Evolutionary conservation across 2,329 filamentous ascomycete genomes (phyloP).

Genomic region (Penicillium sp.): DNA sequence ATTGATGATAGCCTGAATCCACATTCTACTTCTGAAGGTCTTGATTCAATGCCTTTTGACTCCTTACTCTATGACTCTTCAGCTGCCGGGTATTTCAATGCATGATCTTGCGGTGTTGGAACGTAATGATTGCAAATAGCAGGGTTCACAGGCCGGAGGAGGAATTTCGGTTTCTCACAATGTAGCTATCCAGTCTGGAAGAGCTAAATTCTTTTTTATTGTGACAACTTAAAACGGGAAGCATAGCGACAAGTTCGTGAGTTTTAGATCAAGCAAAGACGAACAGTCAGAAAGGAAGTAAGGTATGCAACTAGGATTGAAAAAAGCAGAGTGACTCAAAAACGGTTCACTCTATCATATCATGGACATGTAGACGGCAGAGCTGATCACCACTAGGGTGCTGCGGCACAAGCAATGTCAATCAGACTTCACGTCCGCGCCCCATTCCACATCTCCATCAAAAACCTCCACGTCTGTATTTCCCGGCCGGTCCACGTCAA

Average conservation of each 20-base stretch:
- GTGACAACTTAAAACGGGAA: too few species aligned
- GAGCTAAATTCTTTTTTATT: too few species aligned
- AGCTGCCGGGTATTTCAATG: not conserved
- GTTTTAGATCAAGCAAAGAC: too few species aligned
- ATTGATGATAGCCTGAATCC: not conserved
- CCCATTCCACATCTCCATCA: not conserved
- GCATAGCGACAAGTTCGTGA: too few species aligned
- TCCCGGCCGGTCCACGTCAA: slow-evolving; percentile 18
- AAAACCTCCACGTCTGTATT: slow-evolving; percentile 2
- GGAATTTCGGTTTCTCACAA: not conserved
- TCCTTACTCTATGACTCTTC: not conserved
- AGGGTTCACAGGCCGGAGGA: too few species aligned
- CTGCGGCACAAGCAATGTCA: not conserved
- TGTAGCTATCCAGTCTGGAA: too few species aligned
- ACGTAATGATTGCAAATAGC: not conserved
- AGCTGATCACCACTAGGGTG: not conserved
- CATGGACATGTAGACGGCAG: too few species aligned
- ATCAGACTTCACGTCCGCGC: not conserved
- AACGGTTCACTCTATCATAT: too few species aligned
- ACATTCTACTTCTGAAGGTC: not conserved
- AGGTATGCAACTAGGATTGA: too few species aligned
- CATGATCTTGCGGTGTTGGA: not conserved
- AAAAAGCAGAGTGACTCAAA: too few species aligned
- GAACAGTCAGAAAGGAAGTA: too few species aligned
- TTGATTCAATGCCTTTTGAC: not conserved